phyloP scores from a whole-genome alignment of 345 rosid genomes.

The Ceriops zippeliana region DNA sequence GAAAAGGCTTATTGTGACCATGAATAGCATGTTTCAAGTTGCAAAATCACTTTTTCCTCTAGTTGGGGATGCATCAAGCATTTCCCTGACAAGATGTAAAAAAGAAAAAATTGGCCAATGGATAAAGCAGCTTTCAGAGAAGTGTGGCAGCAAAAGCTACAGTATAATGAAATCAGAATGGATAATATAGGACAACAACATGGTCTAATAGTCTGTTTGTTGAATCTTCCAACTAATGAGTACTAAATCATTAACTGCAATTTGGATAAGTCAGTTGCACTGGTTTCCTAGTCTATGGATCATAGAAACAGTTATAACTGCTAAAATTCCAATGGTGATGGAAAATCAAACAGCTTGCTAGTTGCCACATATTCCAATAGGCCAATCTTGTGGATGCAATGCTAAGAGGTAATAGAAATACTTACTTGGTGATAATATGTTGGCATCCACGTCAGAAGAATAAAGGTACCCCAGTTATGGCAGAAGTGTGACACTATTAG shows the following conservation, averaged over 20 bases:
- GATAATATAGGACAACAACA: neutral
- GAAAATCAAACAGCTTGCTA: too few relatives aligned
- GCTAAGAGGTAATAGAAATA: neutral
- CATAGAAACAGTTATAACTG: neutral
- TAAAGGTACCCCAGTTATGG: conserved; percentile 95
- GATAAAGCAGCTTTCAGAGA: neutral
- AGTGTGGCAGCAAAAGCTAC: neutral
- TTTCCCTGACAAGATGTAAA: conserved; percentile 2
- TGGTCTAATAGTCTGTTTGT: neutral
- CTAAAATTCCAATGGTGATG: neutral
- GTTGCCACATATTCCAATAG: neutral
- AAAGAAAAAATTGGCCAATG: neutral
- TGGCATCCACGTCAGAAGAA: conserved; percentile 97
- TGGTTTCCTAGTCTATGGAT: neutral
- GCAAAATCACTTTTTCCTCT: neutral
- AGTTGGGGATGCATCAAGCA: neutral
- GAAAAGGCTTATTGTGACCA: neutral
- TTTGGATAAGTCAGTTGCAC: neutral
- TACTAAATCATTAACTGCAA: neutral
- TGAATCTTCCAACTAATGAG: neutral
- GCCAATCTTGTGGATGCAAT: neutral
- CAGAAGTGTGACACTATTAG: conserved; percentile 77
- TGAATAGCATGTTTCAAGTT: neutral
- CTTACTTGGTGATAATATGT: conserved; percentile 87
- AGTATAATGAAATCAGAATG: neutral